phyloP scores from a whole-genome alignment of 192 early-diverging fungal genomes.

The Coemansia sp. region DNA sequence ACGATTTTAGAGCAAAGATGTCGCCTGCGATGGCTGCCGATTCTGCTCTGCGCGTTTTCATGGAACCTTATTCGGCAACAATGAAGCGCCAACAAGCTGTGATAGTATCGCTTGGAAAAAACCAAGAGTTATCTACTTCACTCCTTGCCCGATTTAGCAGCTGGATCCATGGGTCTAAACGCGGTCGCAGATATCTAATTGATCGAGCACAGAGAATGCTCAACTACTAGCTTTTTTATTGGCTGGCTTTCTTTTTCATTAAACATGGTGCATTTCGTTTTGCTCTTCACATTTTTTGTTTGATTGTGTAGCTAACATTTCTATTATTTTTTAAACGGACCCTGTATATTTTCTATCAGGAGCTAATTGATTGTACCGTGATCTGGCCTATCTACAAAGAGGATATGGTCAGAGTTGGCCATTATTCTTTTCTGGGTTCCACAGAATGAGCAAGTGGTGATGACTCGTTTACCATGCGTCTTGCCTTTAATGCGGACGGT shows the following conservation, averaged over 20 bases:
- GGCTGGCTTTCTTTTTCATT: too few relatives aligned
- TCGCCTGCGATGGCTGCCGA: conserved; percentile 28
- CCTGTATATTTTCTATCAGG: background rate
- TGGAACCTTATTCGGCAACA: conserved; percentile 16
- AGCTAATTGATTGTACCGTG: conserved; percentile 25
- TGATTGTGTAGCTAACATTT: background rate
- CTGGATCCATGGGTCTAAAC: conserved; percentile 27
- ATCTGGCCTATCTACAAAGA: conserved; percentile 37
- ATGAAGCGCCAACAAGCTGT: conserved; percentile 26
- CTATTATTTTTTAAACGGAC: background rate
- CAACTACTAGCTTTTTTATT: conserved; percentile 10
- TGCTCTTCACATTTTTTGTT: background rate
- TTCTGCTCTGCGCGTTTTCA: conserved; percentile 11
- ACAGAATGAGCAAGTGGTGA: conserved; percentile 43
- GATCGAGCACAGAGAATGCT: conserved; percentile 43
- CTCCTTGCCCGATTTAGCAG: conserved; percentile 24
- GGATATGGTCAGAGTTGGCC: conserved; percentile 13
- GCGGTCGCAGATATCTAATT: conserved; percentile 37
- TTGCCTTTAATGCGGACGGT: conserved; percentile 32
- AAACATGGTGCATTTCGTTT: too few relatives aligned
- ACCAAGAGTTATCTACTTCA: conserved; percentile 25
- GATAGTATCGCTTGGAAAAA: conserved; percentile 35
- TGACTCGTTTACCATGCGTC: conserved; percentile 16
- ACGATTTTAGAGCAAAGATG: conserved; percentile 41
- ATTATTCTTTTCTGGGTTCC: conserved; percentile 26